Evolutionary conservation across 495 filamentous ascomycete species (phyloP).

Genomic region (Penicillium taxi): DNA sequence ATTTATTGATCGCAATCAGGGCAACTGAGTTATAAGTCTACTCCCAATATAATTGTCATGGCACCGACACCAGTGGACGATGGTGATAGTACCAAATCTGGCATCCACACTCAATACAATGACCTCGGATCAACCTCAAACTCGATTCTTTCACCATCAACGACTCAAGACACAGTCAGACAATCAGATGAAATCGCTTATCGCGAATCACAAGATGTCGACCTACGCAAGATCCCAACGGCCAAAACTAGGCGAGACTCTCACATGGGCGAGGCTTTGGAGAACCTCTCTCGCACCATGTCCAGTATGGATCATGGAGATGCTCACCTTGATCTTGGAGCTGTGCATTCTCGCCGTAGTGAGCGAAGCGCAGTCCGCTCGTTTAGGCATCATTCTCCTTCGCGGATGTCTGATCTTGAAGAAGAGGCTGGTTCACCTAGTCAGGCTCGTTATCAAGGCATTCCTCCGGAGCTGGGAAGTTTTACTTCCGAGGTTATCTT

Average conservation of each 20-base stretch:
- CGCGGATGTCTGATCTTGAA: constrained; percentile 14
- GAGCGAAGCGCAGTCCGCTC: constrained; percentile 8
- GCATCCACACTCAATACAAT: constrained; percentile 3
- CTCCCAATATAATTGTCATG: too few relatives aligned
- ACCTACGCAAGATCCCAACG: constrained; percentile 9
- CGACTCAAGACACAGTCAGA: constrained; percentile 3
- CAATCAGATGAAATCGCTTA: not conserved
- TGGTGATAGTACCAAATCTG: constrained; percentile 1
- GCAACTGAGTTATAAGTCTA: too few relatives aligned
- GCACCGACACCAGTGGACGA: constrained; percentile 3
- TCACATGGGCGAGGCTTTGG: constrained; percentile 16
- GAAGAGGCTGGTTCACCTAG: constrained; percentile 7
- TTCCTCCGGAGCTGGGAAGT: constrained; percentile 10
- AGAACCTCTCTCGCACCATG: constrained; percentile 9
- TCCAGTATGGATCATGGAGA: constrained; percentile 3
- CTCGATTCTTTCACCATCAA: constrained; percentile 4
- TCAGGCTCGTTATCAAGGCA: constrained; percentile 5
- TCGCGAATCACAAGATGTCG: constrained; percentile 9
- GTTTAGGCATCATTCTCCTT: constrained; percentile 6
- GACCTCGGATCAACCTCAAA: constrained; percentile 6
- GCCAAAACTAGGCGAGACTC: constrained; percentile 9
- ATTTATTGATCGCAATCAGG: too few relatives aligned
- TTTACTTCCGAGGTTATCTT: constrained; percentile 22
- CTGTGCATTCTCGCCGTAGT: constrained; percentile 10
- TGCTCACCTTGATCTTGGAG: constrained; percentile 3